Base-by-base conservation (phyloP, 306 rosid species). In the Prunus salicina region DNA sequence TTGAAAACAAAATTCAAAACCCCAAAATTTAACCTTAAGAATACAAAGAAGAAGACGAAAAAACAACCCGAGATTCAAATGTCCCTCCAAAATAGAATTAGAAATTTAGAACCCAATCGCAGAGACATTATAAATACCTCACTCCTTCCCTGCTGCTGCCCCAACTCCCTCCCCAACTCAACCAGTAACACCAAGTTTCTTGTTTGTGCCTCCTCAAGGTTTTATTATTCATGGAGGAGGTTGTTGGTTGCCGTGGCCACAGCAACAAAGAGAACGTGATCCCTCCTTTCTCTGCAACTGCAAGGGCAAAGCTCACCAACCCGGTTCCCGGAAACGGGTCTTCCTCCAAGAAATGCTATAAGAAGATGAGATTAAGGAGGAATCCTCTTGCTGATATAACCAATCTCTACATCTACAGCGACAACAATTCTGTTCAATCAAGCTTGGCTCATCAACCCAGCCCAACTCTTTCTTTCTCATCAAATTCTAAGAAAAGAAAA, bases 341-440 rank as follows among this genome's bases (percentile, higher is more conserved):
- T 2, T 67, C 34, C 13, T 22, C 13, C 53, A 67, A 24, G 73
- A 69, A 27, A 27, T 69, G 58, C 1, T 8, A 24, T 38, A 38
- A 38, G 43, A 38, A 38, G 9, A 38, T 38, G 43, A 38, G 9
- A 7, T 38, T 38, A 6, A 69, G 61, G 43, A 69, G 73, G 61
- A 69, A 69, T 45, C 60, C 60, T 49, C 73, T 69, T 2, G 73
- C 73, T 25, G 73, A 69, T 30, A 49, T 69, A 14, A 69, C 73
- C 60, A 49, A 25, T 11, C 73, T 49, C 73, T 49, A 16, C 43
- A n/a, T 20, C 32, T 67, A 15, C 71, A 45, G 13, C 14, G 3
- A 67, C 52, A 66, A 8, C 11, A 12, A 1, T 22, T 45, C 55
- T 9, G n/a, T 67, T 49, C 56, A 16, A 16, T 51, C 56, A 51